Evolutionary conservation across 306 rosid species (phyloP).

Genomic region (Vicia sativa): DNA sequence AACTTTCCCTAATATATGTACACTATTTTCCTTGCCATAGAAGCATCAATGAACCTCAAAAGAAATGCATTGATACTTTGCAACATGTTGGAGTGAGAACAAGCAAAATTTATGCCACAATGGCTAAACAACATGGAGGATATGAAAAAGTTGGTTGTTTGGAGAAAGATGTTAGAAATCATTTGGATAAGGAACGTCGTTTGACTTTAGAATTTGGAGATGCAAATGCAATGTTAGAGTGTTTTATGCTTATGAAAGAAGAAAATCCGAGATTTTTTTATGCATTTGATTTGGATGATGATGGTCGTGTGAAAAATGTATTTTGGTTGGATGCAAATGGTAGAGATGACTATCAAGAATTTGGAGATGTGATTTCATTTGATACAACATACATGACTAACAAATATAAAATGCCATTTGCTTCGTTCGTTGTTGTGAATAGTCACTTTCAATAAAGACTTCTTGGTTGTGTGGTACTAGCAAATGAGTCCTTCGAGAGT

Average conservation of each 20-base stretch:
- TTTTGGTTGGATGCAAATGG: constrained; percentile 19
- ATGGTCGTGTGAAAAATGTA: not conserved
- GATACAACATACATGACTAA: not conserved
- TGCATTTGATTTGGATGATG: constrained; percentile 14
- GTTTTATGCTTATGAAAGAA: not conserved
- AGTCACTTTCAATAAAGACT: not conserved
- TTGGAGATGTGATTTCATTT: constrained; percentile 3
- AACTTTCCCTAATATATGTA: too few relatives aligned
- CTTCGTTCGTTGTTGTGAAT: not conserved
- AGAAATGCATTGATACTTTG: not conserved
- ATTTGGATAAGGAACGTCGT: not conserved
- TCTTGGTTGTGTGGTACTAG: not conserved
- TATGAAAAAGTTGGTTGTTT: not conserved
- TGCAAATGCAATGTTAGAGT: not conserved
- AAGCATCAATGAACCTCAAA: not conserved
- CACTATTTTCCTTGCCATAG: not conserved
- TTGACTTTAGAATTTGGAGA: not conserved
- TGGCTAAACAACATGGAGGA: constrained; percentile 1
- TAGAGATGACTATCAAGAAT: not conserved
- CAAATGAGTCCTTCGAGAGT: not conserved
- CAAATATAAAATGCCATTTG: constrained; percentile 1
- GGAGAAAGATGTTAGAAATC: not conserved
- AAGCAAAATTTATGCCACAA: not conserved
- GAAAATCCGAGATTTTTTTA: constrained; percentile 13
- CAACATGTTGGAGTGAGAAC: not conserved